Base-by-base conservation (phyloP, 2,329 filamentous ascomycete species). In the Lithohypha guttulata region DNA sequence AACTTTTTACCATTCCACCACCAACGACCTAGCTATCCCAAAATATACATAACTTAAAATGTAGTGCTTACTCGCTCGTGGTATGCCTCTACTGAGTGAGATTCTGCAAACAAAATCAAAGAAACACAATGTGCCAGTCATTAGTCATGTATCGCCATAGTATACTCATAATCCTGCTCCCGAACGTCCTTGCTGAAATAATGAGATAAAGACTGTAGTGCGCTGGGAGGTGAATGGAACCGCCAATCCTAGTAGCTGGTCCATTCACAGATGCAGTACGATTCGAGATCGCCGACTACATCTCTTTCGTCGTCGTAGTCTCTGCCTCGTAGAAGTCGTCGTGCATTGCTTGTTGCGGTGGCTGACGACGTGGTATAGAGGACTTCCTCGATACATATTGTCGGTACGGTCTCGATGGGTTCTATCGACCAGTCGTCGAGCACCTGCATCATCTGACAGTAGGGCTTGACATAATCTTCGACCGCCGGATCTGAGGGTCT, bases 391-490 rank as follows among this genome's bases (percentile, higher is more conserved):
- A 53, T 47, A 18, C 34, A 37, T 15, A 53, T 45, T 4, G 42
- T 49, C 8, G 38, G 38, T n/a, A 46, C 45, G 26, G 28, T 32
- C 1, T 48, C 43, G 18, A 57, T 56, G 23, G 56, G 54, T 20
- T 61, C 56, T 22, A 71, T 54, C 6, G 56, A 50, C 20, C 70
- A 69, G 46, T 75, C 62, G 33, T 69, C 57, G 39, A 75, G 59
- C 9, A 81, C 64, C 45, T 71, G 63, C 67, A 79, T 79, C 52
- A 79, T 71, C 51, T 79, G 68, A 52, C 78, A 82, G 54, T 79
- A 81, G 35, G 63, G 51, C 8, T 52, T 45, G 5, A 60, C 55
- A 22, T 55, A 56, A 6, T 62, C 55, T 4, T 63, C 59, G 20
- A 28, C 26, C 4, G 13, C 20, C 6, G 14, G 14, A 29, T 63